These are phyloP conservation scores for Cerioporus squamosus DNA, from an alignment of 1,284 basidiomycete genomes.

Conservation along the genomic window DNA sequence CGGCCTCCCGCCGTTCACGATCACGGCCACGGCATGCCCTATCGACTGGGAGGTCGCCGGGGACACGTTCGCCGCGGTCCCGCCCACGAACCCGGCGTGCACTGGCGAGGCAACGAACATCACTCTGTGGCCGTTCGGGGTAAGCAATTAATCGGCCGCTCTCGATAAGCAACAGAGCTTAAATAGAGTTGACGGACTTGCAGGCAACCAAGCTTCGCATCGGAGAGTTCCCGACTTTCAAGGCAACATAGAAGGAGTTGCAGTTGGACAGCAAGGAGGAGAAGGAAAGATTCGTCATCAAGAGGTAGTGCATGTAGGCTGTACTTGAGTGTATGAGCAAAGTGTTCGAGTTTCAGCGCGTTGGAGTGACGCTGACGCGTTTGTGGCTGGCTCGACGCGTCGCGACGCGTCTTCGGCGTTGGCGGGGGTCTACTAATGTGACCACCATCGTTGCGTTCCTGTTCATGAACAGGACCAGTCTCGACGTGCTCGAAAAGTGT, in stretches of 20 bases:
- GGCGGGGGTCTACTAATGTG: neutral
- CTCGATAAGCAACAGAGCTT: neutral
- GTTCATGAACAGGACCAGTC: too few relatives aligned
- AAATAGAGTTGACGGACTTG: neutral
- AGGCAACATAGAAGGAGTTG: constrained; percentile 7
- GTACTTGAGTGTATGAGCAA: neutral
- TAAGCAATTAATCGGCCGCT: constrained; percentile 35
- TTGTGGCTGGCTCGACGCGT: constrained; percentile 18
- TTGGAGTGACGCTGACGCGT: neutral
- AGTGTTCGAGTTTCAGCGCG: constrained; percentile 1
- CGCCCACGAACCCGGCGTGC: constrained; percentile 52
- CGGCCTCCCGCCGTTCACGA: constrained; percentile 53
- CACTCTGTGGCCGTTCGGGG: constrained; percentile 56
- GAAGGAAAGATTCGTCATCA: neutral
- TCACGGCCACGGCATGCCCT: constrained; percentile 54
- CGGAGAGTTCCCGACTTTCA: constrained; percentile 51
- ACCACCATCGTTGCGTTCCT: too few relatives aligned
- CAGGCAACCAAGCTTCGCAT: constrained; percentile 60
- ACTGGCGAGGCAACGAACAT: constrained; percentile 47
- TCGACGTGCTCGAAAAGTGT: too few relatives aligned
- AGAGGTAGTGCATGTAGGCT: neutral
- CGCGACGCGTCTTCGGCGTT: constrained; percentile 11
- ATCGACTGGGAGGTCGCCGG: constrained; percentile 55
- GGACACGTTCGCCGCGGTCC: constrained; percentile 52
- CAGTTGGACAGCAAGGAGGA: neutral